Evolutionary conservation across 352 stramenopile genomes (phyloP).

Genomic region (Aphanomyces euteiches): DNA sequence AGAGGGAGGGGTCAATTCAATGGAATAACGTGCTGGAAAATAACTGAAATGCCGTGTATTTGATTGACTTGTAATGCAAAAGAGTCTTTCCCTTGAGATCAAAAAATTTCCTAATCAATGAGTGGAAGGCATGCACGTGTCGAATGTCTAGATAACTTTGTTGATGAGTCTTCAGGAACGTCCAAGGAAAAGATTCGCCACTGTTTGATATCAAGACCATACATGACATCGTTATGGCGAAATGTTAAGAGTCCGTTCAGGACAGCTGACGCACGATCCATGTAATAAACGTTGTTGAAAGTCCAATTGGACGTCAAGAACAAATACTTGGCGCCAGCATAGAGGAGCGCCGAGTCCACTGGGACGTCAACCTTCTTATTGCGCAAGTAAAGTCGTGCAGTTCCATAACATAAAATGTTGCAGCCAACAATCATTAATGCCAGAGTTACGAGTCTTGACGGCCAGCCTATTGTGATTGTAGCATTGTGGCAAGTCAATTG

Average conservation of each 20-base stretch:
- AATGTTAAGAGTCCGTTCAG: slow-evolving; percentile 16
- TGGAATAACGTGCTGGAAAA: no score
- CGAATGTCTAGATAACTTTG: no score
- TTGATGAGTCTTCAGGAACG: no score
- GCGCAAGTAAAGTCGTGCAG: not conserved
- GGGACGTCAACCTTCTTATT: not conserved
- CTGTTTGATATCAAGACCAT: slow-evolving; percentile 9
- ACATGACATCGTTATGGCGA: not conserved
- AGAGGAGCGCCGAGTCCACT: not conserved
- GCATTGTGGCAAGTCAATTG: slow-evolving; percentile 1
- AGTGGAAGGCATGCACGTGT: no score
- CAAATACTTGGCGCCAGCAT: not conserved
- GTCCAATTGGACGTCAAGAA: not conserved
- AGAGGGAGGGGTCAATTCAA: no score
- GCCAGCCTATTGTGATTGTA: not conserved
- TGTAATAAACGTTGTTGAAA: not conserved
- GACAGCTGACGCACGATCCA: slow-evolving; percentile 13
- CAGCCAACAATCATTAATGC: not conserved
- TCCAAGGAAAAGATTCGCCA: slow-evolving; percentile 3
- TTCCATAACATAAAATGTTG: not conserved
- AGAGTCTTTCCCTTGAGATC: no score
- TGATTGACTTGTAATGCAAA: no score
- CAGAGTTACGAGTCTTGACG: not conserved
- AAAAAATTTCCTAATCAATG: no score
- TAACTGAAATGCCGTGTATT: no score